These are phyloP conservation scores for Xylaria sp. DNA, from an alignment of 2,329 filamentous ascomycete species.

Conservation along the genomic window DNA sequence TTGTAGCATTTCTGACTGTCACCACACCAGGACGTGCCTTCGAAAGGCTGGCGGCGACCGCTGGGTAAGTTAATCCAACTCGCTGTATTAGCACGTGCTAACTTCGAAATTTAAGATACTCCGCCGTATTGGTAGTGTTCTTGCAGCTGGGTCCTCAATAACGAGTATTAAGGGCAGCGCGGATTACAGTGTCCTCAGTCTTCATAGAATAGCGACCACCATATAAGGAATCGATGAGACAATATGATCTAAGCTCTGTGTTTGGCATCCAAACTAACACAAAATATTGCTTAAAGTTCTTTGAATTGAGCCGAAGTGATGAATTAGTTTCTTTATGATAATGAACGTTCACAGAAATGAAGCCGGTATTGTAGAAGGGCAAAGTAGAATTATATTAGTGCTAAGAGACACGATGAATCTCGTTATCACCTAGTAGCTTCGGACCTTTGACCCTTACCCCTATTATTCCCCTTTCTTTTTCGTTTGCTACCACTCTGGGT, in stretches of 20 bases:
- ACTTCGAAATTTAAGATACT: background rate
- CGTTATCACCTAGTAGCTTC: slow-evolving; percentile 39
- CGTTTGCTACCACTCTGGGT: slow-evolving; percentile 30
- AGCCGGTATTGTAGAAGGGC: too few relatives aligned
- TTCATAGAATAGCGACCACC: too few relatives aligned
- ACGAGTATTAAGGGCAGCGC: too few relatives aligned
- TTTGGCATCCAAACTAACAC: too few relatives aligned
- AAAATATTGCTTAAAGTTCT: too few relatives aligned
- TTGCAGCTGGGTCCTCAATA: background rate
- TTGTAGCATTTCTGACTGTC: background rate
- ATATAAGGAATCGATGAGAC: too few relatives aligned
- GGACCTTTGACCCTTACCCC: slow-evolving; percentile 41
- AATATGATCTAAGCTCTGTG: too few relatives aligned
- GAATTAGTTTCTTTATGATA: too few relatives aligned
- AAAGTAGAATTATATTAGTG: background rate
- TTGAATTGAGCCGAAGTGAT: too few relatives aligned
- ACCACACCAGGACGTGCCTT: background rate
- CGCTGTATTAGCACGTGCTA: background rate
- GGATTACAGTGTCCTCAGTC: too few relatives aligned
- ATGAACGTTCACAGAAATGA: too few relatives aligned
- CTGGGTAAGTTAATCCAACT: background rate
- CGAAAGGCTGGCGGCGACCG: background rate
- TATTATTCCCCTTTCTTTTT: slow-evolving; percentile 33
- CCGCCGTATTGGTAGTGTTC: background rate
- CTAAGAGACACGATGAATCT: slow-evolving; percentile 12